phyloP scores from a whole-genome alignment of 148 eudicot genomes.

The Camellia japonica region DNA sequence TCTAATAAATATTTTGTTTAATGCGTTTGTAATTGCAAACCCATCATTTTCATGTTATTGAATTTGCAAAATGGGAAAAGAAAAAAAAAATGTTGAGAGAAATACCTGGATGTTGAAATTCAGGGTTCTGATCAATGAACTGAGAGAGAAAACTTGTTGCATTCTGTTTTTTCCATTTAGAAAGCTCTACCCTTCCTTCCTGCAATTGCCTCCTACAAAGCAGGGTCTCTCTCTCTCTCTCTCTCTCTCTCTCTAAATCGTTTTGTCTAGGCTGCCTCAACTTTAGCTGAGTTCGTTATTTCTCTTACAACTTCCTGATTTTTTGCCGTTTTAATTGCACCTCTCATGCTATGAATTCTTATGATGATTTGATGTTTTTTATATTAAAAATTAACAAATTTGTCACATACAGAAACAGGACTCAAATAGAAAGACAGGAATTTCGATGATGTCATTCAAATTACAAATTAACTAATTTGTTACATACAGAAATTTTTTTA shows the following conservation, averaged over 20 bases:
- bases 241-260: conserved; percentile 7
- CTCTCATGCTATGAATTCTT: not conserved
- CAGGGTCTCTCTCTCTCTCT: conserved; percentile 19
- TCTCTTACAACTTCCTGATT: not conserved
- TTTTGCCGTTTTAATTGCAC: not conserved
- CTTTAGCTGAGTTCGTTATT: conserved; percentile 11
- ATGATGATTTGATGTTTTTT: too few relatives aligned
- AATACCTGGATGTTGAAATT: conserved; percentile 23
- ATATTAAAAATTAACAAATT: not conserved
- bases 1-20: too few relatives aligned
- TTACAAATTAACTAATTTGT: too few relatives aligned
- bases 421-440: too few relatives aligned
- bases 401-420: not conserved
- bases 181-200: conserved; percentile 12
- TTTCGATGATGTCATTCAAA: not conserved
- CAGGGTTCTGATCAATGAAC: conserved; percentile 1
- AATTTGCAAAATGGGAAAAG: not conserved
- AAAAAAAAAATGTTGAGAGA: not conserved
- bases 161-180: conserved; percentile 13
- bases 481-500: too few relatives aligned
- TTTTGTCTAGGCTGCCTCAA: not conserved
- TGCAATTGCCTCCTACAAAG: conserved; percentile 24
- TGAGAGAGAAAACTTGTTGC: conserved; percentile 17
- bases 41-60: not conserved
- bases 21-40: not conserved